Evolutionary conservation across 352 stramenopile genomes (phyloP), one percentile per base, ranked within the genome.

Genomic region (Globisporangium emineosum): DNA sequence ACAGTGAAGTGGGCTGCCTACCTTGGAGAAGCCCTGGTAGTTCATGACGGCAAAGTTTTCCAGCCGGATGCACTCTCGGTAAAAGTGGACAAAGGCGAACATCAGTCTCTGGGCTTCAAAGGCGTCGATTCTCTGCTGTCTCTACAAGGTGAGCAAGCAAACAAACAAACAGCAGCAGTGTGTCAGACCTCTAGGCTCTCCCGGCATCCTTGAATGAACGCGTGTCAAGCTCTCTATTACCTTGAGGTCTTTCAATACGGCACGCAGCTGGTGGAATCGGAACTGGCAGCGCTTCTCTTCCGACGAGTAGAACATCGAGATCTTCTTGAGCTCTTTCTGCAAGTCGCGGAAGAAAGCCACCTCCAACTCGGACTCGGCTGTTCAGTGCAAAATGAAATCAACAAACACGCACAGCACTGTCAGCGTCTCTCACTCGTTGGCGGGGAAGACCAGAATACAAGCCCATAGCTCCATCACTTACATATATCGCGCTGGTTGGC

Each of bases 11-110:
- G 5, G 37, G 3, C 9, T 13, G 9, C 37, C 37, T 47, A 89
- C 81, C 77, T 93, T 93, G 52, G 84, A 93, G 57, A 93, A 93
- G 37, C 84, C 84, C 65, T 91, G 83, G 64, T 93, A 93, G 62
- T 93, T 93, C 64, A 90, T 91, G 23, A 93, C 82, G 10, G 84
- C 84, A 57, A 90, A 93, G 66, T 91, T 91, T 62, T 93, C 84
- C 35, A 93, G 78, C 3, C 83, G 79, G 53, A 89, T 91, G 50
- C 82, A 91, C 57, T 93, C 79, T 51, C 79, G 76, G 65, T 93
- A 93, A 45, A 91, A 91, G 56, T 93, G 82, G n/a, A 93, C 84
- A 57, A 88, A 85, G 35, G 82, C 83, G 55, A 88, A 88, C 81
- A 93, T 90, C 51, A 93, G 81, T 52, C 82, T 78, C 69, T 90